Base-by-base conservation (phyloP, 345 rosid genomes). In the Eucalyptus urophylla region DNA sequence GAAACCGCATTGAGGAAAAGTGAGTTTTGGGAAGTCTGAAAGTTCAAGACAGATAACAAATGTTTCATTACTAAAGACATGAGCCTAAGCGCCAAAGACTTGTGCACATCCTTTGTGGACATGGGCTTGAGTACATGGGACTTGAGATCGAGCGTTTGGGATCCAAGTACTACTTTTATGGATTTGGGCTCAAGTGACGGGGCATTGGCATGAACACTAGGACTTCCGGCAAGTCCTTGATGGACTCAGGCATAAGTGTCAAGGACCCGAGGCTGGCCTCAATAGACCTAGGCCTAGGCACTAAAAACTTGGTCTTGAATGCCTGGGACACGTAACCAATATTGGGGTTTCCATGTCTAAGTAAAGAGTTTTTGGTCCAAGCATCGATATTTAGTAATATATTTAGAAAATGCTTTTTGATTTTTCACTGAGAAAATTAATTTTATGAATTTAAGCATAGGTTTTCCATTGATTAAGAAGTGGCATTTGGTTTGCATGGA, bases 261-360 rank as follows among this genome's bases (percentile, higher is more conserved):
- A 19, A 53, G 2, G 29, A 29, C 62, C 29, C 1, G 19, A 56
- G 6, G 6, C 6, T 5, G 13, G 29, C 62, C 29, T 24, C 0
- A 2, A 24, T 56, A 11, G 62, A 56, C 27, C 29, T 10, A 24
- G 13, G 62, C 62, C 29, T 5, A 56, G 6, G 29, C 6, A 11
- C 3, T 24, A 2, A 56, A 56, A 4, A 0, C 62, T 8, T 56
- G 27, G 62, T 24, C 3, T 1, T 22, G 12, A 56, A 56, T 0
- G 29, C 12, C 1, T 24, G 1, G 3, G 29, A 21, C 62, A 24
- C 3, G 27, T 14, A 50, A 50, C 0, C 19, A 15, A 15, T 15
- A 56, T 56, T 56, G 62, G 9, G 62, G 27, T 56, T 56, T 11
- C 1, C 1, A 5, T 56, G 29, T 56, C 3, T 56, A 22, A 56